A percentile compares a stretch with the other conserved stretches of the same genome.
Evolutionary conservation across 176 grass and related monocot species (phyloP).

Genomic region (Rhynchospora pubera): DNA sequence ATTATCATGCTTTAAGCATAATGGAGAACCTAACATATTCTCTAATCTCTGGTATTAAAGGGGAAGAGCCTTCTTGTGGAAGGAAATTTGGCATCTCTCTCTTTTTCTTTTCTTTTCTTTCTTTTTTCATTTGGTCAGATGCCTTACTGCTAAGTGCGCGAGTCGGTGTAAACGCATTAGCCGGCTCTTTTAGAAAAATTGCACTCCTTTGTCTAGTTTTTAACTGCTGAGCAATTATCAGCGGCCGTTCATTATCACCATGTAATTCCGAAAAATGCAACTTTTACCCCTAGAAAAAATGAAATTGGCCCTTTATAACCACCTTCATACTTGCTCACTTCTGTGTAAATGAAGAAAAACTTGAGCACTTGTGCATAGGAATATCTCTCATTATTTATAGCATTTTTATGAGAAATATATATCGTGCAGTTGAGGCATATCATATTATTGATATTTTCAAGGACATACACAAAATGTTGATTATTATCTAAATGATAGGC

Average conservation of each 20-base stretch:
- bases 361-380: neutral
- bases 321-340: neutral
- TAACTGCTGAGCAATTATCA: neutral
- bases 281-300: neutral
- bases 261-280: neutral
- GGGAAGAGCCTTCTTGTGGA: slow-evolving; percentile 49
- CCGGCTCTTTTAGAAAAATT: slow-evolving; percentile 28
- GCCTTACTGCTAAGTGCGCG: slow-evolving; percentile 63
- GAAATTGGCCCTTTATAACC: neutral
- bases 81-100: slow-evolving; percentile 67
- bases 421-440: neutral
- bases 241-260: slow-evolving; percentile 19
- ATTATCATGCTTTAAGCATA: slow-evolving; percentile 52
- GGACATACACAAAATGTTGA: neutral
- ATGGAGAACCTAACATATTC: slow-evolving; percentile 42
- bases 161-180: slow-evolving; percentile 56
- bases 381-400: neutral
- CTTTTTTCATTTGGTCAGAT: slow-evolving; percentile 57
- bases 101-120: slow-evolving; percentile 37
- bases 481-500: slow-evolving; percentile 38
- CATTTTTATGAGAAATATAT: neutral
- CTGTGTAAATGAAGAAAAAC: neutral
- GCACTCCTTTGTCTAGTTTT: neutral
- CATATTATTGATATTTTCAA: neutral
- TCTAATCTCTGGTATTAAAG: slow-evolving; percentile 33